A percentile compares a stretch with the other conserved stretches of the same genome.
Conservation (phyloP, 2,329 filamentous ascomycete genomes). For the Biscogniauxia sp. region DNA sequence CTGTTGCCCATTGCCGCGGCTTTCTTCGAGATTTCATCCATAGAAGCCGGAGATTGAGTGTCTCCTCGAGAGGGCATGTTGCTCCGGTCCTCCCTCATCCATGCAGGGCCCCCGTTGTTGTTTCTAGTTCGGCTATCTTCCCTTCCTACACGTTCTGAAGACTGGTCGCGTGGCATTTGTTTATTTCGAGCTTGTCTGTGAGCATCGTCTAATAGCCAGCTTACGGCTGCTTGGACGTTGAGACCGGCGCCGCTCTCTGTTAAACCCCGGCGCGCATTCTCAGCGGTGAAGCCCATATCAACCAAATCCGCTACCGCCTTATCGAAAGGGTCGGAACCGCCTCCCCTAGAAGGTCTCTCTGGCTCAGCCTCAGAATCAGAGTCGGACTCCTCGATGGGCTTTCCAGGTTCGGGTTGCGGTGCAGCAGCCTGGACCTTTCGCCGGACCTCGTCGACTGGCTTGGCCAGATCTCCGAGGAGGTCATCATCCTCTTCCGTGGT, state of each 20-base stretch:
- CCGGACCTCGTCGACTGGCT: conserved; percentile 63
- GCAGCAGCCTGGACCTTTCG: conserved; percentile 42
- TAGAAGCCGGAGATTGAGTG: conserved; percentile 52
- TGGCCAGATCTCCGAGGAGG: conserved; percentile 62
- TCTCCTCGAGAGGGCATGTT: conserved; percentile 49
- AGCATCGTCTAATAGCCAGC: conserved; percentile 87
- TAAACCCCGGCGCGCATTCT: conserved; percentile 78
- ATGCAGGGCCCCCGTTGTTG: conserved; percentile 50
- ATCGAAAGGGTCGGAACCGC: conserved; percentile 63
- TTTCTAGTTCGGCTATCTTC: conserved; percentile 36
- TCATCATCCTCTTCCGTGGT: conserved; percentile 57
- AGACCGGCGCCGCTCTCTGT: conserved; percentile 74
- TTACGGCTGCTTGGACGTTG: conserved; percentile 82
- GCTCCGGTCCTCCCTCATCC: conserved; percentile 58
- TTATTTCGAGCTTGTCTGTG: conserved; percentile 80
- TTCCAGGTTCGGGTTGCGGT: conserved; percentile 51
- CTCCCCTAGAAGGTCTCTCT: conserved; percentile 18
- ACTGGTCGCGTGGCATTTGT: conserved; percentile 50
- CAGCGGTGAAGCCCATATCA: conserved; percentile 89
- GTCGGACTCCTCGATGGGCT: conserved; percentile 52
- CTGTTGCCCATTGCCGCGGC: conserved; percentile 80
- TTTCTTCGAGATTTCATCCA: conserved; percentile 74
- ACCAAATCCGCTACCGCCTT: conserved; percentile 82
- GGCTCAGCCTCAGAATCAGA: conserved; percentile 47
- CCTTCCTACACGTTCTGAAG: conserved; percentile 41